Conservation (phyloP, 179 eudicot species). For the Patellifolia procumbens region DNA sequence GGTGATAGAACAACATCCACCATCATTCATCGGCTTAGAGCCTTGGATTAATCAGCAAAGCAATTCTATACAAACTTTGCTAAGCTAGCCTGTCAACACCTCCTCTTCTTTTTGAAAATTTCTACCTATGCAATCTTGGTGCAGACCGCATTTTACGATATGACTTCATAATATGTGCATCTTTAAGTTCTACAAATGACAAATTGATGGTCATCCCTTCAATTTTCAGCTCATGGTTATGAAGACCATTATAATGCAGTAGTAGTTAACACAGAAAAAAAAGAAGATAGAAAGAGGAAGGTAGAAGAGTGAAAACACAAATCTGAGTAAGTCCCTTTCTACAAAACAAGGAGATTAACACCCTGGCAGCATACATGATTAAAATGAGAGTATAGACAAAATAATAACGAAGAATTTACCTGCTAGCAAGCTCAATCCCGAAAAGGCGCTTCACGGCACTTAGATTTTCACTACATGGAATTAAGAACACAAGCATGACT, state of each 20-base stretch:
- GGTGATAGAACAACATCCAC: not conserved
- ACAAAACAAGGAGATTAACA: not conserved
- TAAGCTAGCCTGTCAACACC: not conserved
- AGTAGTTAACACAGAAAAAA: not conserved
- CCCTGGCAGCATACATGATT: not conserved
- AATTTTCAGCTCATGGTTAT: not conserved
- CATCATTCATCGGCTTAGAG: not conserved
- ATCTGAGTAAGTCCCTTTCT: not conserved
- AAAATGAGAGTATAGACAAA: not conserved
- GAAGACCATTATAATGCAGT: not conserved
- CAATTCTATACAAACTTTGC: not conserved
- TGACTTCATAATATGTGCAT: no score
- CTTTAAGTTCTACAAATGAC: no score
- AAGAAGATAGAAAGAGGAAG: no score
- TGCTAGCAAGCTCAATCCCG: conserved; percentile 85
- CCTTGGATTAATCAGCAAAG: not conserved
- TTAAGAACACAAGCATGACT: conserved; percentile 12
- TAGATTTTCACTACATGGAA: conserved; percentile 59
- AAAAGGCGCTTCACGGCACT: conserved; percentile 80
- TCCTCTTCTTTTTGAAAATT: not conserved
- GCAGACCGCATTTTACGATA: not conserved
- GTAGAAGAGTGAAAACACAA: not conserved
- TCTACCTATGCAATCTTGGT: not conserved
- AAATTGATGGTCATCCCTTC: not conserved
- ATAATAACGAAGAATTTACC: conserved; percentile 41